These are phyloP conservation scores for Aphanomyces astaci DNA, from an alignment of 352 stramenopile genomes.

Conservation along the genomic window DNA sequence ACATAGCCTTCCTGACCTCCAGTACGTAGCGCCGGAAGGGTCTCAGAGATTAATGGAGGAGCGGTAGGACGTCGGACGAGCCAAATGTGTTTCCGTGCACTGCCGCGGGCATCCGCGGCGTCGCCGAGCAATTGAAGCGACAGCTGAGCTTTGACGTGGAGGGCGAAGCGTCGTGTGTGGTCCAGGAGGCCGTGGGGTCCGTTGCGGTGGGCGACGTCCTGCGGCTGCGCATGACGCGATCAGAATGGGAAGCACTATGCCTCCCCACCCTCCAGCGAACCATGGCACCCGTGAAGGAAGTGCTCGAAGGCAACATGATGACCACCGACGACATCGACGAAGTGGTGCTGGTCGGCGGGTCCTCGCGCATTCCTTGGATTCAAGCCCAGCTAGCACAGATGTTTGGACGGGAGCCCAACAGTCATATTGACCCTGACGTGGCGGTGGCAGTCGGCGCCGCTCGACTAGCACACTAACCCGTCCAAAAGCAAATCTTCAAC, in stretches of 20 bases:
- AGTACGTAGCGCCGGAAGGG: neutral
- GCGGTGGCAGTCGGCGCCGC: conserved; percentile 57
- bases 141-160: conserved; percentile 30
- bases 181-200: conserved; percentile 6
- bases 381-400: conserved; percentile 34
- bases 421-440: conserved; percentile 57
- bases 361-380: conserved; percentile 53
- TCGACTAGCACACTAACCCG: conserved; percentile 20
- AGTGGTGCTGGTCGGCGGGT: conserved; percentile 50
- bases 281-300: conserved; percentile 42
- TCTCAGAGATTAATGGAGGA: neutral
- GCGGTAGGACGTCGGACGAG: conserved; percentile 19
- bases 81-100: conserved; percentile 39
- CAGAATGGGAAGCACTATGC: conserved; percentile 44
- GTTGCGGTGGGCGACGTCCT: neutral
- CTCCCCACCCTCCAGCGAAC: conserved; percentile 42
- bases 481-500: neutral
- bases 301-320: conserved; percentile 55
- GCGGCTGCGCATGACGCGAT: conserved; percentile 33
- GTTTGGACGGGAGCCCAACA: conserved; percentile 43
- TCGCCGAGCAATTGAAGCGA: conserved; percentile 50
- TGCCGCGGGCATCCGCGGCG: conserved; percentile 39
- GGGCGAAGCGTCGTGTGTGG: conserved; percentile 34
- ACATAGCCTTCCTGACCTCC: neutral
- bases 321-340: conserved; percentile 40